phyloP scores from a whole-genome alignment of 1,284 basidiomycete genomes.

The Leccinum colubrinum region DNA sequence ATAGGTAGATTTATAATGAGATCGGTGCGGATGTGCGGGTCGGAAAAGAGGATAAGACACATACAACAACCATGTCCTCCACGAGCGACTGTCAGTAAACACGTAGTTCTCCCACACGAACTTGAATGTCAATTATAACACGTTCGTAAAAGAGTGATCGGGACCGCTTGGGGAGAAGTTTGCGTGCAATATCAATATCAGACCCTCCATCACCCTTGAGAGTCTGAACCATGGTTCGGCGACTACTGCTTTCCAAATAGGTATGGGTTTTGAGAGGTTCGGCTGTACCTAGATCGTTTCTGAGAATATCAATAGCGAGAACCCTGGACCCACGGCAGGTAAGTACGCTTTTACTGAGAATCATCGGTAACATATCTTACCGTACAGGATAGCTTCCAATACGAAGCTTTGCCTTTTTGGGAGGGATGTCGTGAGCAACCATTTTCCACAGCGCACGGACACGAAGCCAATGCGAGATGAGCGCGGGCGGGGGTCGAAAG shows the following conservation, averaged over 20 bases:
- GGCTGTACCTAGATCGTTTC: constrained; percentile 13
- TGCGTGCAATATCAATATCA: neutral
- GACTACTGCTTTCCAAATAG: too few relatives aligned
- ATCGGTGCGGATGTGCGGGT: neutral
- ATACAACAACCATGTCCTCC: neutral
- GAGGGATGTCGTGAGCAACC: neutral
- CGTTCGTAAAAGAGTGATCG: neutral
- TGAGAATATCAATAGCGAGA: constrained; percentile 19
- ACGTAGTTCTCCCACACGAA: neutral
- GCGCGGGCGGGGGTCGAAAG: too few relatives aligned
- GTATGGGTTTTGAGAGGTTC: neutral
- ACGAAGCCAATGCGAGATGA: too few relatives aligned
- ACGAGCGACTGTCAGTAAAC: neutral
- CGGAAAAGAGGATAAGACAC: neutral
- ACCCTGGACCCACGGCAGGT: constrained; percentile 5
- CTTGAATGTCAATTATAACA: neutral
- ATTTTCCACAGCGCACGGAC: neutral
- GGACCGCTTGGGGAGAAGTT: neutral
- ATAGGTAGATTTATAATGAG: neutral
- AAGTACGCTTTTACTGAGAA: neutral
- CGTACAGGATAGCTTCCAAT: constrained; percentile 22
- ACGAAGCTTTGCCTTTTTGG: constrained; percentile 22
- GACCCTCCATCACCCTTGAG: too few relatives aligned
- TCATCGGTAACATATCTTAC: constrained; percentile 6
- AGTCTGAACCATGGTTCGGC: too few relatives aligned